These are phyloP conservation scores for Hypoxylon lenormandii DNA, from an alignment of 495 filamentous ascomycete genomes.

Conservation along the genomic window DNA sequence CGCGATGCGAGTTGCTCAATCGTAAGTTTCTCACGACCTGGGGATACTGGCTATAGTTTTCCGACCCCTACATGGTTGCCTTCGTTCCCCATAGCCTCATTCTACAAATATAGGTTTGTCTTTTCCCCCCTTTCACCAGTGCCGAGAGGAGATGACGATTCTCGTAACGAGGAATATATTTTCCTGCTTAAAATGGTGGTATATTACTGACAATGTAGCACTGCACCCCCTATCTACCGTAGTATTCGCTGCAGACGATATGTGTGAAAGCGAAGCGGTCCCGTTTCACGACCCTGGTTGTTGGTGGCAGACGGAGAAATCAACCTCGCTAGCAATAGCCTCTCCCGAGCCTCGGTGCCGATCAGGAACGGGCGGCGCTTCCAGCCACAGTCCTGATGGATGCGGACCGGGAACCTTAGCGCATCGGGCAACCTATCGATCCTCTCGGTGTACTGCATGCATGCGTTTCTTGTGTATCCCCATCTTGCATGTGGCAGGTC, in stretches of 20 bases:
- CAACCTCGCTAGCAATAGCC: constrained; percentile 15
- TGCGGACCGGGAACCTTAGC: constrained; percentile 1
- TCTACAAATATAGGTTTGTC: too few species aligned
- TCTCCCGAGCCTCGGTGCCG: constrained; percentile 28
- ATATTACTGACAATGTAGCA: not conserved
- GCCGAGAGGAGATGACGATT: too few species aligned
- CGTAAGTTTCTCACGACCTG: too few species aligned
- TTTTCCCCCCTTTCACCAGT: too few species aligned
- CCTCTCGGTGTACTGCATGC: constrained; percentile 27
- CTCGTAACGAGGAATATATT: too few species aligned
- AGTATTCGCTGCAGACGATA: not conserved
- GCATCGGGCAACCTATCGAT: constrained; percentile 20
- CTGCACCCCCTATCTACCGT: not conserved
- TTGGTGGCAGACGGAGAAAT: constrained; percentile 24
- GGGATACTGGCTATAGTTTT: too few species aligned
- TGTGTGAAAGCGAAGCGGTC: not conserved
- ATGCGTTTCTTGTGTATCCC: constrained; percentile 19
- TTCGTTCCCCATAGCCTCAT: too few species aligned
- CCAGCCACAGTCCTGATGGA: constrained; percentile 9
- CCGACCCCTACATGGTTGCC: too few species aligned
- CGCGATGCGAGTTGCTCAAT: too few species aligned
- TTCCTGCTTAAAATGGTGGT: too few species aligned
- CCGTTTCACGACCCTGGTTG: constrained; percentile 1
- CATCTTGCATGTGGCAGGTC: constrained; percentile 27
- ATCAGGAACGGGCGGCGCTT: constrained; percentile 17